Evolutionary conservation across 129 eudicot species (phyloP), one percentile per base, ranked within the genome.

Genomic region (Mikania micrantha): DNA sequence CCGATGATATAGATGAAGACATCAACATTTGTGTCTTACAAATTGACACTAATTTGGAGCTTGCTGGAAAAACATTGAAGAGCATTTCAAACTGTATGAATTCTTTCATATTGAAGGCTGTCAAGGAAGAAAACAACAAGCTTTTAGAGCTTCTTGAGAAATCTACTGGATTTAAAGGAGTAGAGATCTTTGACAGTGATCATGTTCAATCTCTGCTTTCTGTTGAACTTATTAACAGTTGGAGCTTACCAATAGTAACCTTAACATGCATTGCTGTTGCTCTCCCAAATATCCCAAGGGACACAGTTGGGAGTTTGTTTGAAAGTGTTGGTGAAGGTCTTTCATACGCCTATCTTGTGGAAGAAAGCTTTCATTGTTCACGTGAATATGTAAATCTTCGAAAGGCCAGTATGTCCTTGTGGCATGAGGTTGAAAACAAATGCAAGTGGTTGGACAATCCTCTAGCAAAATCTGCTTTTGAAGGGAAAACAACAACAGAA

Each of bases 401-500:
- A 17, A 62, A 69, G 32, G 79, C 73, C 32, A 60, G 79, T 29
- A 50, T 8, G 16, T 4, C 21, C 12, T 36, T 69, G 41, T 74
- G 83, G 83, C 20, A 34, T 4, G 72, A 72, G 63, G 73, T 74
- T 7, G 80, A 74, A 24, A 35, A 67, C 29, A 38, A 28, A 5
- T 3, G 24, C 59, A 74, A 19, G 56, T 79, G 83, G 83, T 42
- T 79, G 12, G 76, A 48, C 16, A 31, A 60, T n/a, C 44, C 66
- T 21, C 70, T 79, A 36, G 19, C 15, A 19, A 63, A 64, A 6
- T 22, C n/a, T 9, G 29, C 59, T 12, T 62, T 39, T 27, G 6
- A 19, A 60, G 70, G 65, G 0, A 63, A 58, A 35, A 74, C 52
- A 2, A 1, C 73, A 1, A 28, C 12, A 36, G 77, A 64, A 15